A percentile compares a stretch with the other conserved stretches of the same genome.
phyloP scores from a whole-genome alignment of 495 filamentous ascomycete genomes.

The Oidiodendron maius region DNA sequence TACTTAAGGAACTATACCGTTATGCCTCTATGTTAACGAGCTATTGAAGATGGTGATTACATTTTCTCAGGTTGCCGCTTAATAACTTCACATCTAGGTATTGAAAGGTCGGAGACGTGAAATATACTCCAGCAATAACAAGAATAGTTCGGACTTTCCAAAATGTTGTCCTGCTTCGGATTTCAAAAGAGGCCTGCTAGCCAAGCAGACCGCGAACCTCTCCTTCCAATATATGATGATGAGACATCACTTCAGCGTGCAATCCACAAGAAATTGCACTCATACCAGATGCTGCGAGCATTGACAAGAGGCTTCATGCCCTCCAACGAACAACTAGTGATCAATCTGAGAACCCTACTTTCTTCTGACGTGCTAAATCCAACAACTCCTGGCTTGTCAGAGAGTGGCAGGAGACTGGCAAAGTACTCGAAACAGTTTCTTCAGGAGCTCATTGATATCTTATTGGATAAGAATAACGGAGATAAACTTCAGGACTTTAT shows the following conservation, averaged over 20 bases:
- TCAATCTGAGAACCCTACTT: constrained; percentile 76
- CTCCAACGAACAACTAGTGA: constrained; percentile 75
- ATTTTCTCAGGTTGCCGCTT: background rate
- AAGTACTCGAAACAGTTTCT: constrained; percentile 70
- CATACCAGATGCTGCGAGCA: constrained; percentile 85
- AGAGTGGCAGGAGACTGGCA: constrained; percentile 65
- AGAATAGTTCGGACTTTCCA: no score
- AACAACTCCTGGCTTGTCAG: constrained; percentile 67
- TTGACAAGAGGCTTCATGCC: constrained; percentile 86
- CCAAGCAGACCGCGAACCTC: constrained; percentile 58
- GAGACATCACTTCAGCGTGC: constrained; percentile 72
- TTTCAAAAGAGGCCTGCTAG: constrained; percentile 21
- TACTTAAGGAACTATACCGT: background rate
- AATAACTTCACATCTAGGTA: background rate
- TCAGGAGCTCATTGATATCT: constrained; percentile 65
- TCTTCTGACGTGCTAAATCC: constrained; percentile 74
- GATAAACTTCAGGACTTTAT: constrained; percentile 89
- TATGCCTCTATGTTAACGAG: background rate
- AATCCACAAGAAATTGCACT: constrained; percentile 81
- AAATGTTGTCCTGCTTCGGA: constrained; percentile 32
- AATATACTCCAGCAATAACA: no score
- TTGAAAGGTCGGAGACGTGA: no score
- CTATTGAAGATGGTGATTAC: background rate
- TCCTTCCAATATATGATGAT: constrained; percentile 80
- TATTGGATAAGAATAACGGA: constrained; percentile 73